These are phyloP conservation scores for Hypoxylon cercidicola DNA, from an alignment of 495 filamentous ascomycete genomes.

Conservation along the genomic window DNA sequence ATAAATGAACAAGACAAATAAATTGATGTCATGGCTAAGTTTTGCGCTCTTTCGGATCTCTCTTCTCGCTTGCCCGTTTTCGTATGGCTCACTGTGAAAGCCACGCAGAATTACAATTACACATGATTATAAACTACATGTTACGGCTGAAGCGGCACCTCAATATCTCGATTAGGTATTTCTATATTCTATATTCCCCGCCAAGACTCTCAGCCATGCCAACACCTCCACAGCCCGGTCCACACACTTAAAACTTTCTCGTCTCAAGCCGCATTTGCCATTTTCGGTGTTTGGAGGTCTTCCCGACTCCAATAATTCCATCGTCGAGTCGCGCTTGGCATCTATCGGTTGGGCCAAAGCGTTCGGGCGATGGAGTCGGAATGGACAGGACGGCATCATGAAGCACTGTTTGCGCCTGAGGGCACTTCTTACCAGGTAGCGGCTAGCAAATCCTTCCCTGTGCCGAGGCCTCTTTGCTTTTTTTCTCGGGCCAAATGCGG, in stretches of 20 bases:
- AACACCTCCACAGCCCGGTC: slow-evolving; percentile 5
- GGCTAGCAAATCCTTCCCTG: too few species aligned
- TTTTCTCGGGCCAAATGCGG: too few species aligned
- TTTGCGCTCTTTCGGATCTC: background rate
- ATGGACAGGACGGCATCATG: too few species aligned
- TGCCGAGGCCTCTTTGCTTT: too few species aligned
- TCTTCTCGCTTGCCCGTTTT: slow-evolving; percentile 13
- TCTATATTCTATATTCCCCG: slow-evolving; percentile 12
- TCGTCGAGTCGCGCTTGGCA: slow-evolving; percentile 14
- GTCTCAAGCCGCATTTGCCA: slow-evolving; percentile 4
- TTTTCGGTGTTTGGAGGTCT: background rate
- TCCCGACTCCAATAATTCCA: background rate
- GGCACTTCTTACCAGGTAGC: too few species aligned
- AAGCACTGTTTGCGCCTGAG: too few species aligned
- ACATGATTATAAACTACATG: slow-evolving; percentile 12
- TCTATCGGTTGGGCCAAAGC: background rate
- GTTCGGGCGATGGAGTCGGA: too few species aligned
- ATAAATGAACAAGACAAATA: slow-evolving; percentile 35
- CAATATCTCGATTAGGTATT: slow-evolving; percentile 32
- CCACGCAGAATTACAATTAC: slow-evolving; percentile 17
- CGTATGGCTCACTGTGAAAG: slow-evolving; percentile 18
- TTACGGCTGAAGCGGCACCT: slow-evolving; percentile 31
- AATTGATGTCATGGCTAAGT: slow-evolving; percentile 21
- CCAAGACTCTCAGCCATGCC: slow-evolving; percentile 35
- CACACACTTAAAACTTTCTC: slow-evolving; percentile 4